Evolutionary conservation across 179 eudicot genomes (phyloP).

Genomic region (Carnegiea gigantea): DNA sequence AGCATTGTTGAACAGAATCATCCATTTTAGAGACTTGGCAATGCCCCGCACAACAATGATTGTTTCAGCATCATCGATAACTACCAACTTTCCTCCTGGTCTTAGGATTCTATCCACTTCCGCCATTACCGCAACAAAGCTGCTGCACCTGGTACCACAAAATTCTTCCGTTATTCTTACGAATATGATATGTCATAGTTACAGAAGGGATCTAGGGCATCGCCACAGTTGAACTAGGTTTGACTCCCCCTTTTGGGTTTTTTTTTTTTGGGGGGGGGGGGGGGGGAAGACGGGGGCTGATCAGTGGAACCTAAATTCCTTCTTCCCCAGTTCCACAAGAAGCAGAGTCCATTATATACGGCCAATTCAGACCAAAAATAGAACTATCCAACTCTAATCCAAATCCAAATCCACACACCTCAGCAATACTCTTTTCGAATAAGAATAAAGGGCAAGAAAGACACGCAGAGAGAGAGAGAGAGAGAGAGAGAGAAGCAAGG

Average conservation of each 20-base stretch:
- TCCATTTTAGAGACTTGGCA: slow-evolving; percentile 1
- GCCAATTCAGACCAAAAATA: too few species aligned
- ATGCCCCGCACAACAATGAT: background rate
- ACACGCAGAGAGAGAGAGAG: too few species aligned
- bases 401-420: too few species aligned
- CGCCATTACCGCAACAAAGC: background rate
- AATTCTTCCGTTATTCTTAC: background rate
- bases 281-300: too few species aligned
- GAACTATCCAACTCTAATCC: too few species aligned
- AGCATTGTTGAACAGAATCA: background rate
- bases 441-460: too few species aligned
- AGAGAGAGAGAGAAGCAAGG: background rate
- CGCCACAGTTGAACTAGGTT: background rate
- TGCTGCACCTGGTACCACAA: slow-evolving; percentile 3
- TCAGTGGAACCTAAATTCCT: too few species aligned
- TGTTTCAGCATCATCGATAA: background rate
- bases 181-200: background rate
- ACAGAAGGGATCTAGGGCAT: background rate
- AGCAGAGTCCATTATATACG: too few species aligned
- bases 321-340: too few species aligned
- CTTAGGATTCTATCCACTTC: slow-evolving; percentile 3
- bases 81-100: slow-evolving; percentile 12
- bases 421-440: too few species aligned
- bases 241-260: background rate
- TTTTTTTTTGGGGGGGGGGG: too few species aligned